Evolutionary conservation across 768 basidiomycete species (phyloP), one percentile per base, ranked within the genome.

Genomic region (Vararia minispora): DNA sequence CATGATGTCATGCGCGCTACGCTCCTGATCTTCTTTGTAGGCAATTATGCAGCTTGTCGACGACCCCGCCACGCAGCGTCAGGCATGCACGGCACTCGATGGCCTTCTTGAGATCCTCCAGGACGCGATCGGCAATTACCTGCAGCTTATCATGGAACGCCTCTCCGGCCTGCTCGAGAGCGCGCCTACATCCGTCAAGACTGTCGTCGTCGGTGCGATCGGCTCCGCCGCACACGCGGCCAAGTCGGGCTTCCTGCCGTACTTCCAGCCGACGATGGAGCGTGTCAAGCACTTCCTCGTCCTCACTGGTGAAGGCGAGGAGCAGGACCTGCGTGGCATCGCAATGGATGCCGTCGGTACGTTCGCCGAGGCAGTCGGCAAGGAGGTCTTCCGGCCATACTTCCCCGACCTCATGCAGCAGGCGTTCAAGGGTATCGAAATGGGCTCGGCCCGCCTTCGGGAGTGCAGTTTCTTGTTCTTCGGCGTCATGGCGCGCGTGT

Each of bases 301-400:
- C 24, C 76, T 98, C 21, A 76, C 72, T 16, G 81, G 74, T 21
- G 86, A 92, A 49, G 91, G 88, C 32, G 94, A 95, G 56, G 89
- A 95, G 62, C 76, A 71, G 30, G 92, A 97, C 51, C 74, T 99
- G 27, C 87, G 94, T 41, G 94, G 95, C 26, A 92, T 97, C 54
- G 83, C 94, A 9, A 95, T 95, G 78, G 95, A 98, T 61, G 89
- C 95, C n/a, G 80, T 97, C 43, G 95, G 95, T 37, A 97, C 95
- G 0, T 89, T 99, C 50, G 88, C 95, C 11, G 94, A 98, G 62
- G 90, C 94, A 6, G 88, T 98, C 43, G 94, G 95, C 46, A 76
- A 79, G 54, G 92, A 98, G 11, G 66, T 77, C 21, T 99, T 98
- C 80, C 69, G 87, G 24, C 92, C 91, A 13, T 98, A 83, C 74